Conservation (phyloP, 1,284 basidiomycete species). For the Hortiboletus rubellus region DNA sequence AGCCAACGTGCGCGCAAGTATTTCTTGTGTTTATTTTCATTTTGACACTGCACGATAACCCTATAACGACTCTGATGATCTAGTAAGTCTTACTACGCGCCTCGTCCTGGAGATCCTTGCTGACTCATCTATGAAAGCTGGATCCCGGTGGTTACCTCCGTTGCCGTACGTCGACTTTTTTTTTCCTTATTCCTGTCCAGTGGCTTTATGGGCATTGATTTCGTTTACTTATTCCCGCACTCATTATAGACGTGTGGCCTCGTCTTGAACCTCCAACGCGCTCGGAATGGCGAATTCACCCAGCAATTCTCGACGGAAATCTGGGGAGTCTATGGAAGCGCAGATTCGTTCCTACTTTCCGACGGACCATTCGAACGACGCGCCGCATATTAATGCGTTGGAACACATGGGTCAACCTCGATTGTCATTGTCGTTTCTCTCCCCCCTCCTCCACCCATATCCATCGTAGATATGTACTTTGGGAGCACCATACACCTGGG, state of each 20-base stretch:
- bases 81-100: constrained; percentile 5
- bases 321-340: constrained; percentile 13
- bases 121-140: constrained; percentile 17
- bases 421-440: background rate
- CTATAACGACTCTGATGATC: constrained; percentile 12
- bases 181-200: background rate
- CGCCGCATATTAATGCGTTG: background rate
- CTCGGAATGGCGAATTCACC: accelerated
- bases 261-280: constrained; percentile 25
- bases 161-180: constrained; percentile 16
- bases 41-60: constrained; percentile 3
- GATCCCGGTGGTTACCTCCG: constrained; percentile 19
- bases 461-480: background rate
- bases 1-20: constrained; percentile 2
- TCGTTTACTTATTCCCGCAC: no score
- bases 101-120: background rate
- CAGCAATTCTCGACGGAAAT: constrained; percentile 20
- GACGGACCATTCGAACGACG: background rate
- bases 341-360: constrained; percentile 21
- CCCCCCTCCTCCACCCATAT: background rate
- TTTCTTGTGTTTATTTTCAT: constrained; percentile 9
- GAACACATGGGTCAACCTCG: background rate
- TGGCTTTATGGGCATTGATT: background rate
- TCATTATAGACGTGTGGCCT: constrained; percentile 19
- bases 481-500: no score